Percentiles rank a stretch among this genome's conserved stretches.
Conservation (phyloP, 129 eudicot species). For the Cynara cardunculus region DNA sequence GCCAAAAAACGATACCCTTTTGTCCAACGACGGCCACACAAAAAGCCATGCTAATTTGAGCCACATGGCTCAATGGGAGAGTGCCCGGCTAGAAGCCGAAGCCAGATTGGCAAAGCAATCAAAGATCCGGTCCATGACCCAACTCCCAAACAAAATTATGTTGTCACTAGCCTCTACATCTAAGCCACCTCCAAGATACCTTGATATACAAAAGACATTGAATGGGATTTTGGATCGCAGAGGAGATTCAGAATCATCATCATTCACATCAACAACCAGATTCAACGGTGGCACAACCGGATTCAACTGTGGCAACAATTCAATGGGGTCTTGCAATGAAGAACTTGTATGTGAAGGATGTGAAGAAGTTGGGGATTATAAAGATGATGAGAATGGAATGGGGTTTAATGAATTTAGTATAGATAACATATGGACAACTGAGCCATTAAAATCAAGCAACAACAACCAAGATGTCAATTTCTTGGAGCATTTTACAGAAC, state of each 20-base stretch:
- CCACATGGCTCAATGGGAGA: constrained; percentile 99
- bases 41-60: constrained; percentile 69
- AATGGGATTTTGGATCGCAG: constrained; percentile 18
- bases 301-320: constrained; percentile 33
- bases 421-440: constrained; percentile 31
- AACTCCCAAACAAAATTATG: constrained; percentile 2
- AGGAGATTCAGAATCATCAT: constrained; percentile 56
- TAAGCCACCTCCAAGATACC: constrained; percentile 26
- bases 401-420: constrained; percentile 33
- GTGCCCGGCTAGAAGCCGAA: constrained; percentile 95
- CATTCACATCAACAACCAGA: constrained; percentile 36
- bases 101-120: constrained; percentile 75
- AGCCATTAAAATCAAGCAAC: constrained; percentile 18
- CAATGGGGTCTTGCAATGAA: constrained; percentile 23
- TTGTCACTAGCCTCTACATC: constrained; percentile 8
- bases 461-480: constrained; percentile 36
- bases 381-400: constrained; percentile 23
- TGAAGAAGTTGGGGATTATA: constrained; percentile 27
- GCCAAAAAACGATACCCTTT: constrained; percentile 50
- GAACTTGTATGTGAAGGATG: constrained; percentile 33
- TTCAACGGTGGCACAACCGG: constrained; percentile 26
- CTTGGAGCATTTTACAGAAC: constrained; percentile 74
- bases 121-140: constrained; percentile 41
- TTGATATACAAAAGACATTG: constrained; percentile 51
- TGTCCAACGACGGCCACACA: constrained; percentile 33